Evolutionary conservation across 768 basidiomycete species (phyloP), one percentile per base, ranked within the genome.

Genomic region (Gautieria morchelliformis): DNA sequence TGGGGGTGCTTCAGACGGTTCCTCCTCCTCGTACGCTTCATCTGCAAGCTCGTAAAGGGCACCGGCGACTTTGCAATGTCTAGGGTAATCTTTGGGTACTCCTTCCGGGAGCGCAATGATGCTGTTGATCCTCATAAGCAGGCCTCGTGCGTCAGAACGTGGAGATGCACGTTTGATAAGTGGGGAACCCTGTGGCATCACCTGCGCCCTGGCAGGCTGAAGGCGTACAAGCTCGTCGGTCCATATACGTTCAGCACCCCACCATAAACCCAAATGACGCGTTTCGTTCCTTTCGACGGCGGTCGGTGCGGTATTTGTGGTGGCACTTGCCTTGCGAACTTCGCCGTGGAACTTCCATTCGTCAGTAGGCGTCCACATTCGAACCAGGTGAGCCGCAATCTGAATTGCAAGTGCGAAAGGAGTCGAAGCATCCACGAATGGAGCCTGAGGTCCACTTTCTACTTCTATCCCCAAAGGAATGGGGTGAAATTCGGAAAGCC

Each of bases 231-330:
- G 78, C 60, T 95, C 92, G 58, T 87, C 88, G 5, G 78, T 73
- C 91, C 92, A 95, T 53, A 93, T 88, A 32, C 89, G 78, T 65
- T 93, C 92, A 1, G 84, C 81, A 8, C 93, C 93, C 85, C 87
- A 89, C 90, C 90, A 95, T 8, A 93, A 65, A 1, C 89, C 89
- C 64, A 91, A 87, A 65, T 82, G 90, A 42, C 82, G 74, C 50
- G 70, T 77, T 64, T 57, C 56, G 20, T 48, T 49, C 15, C 49
- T 39, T 35, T 47, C 45, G 9, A 49, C 24, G 7, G 42, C 24
- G 7, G 42, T 35, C 19, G 33, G 39, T 24, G 45, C 55, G 45
- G 37, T 39, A 27, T 27, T 11, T 35, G 53, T 32, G 9, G 39
- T 33, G 3, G 59, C 48, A 27, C 49, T n/a, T 5, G 32, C 4